These are phyloP conservation scores for Lactarius deliciosus DNA, from an alignment of 768 basidiomycete species.

Conservation along the genomic window DNA sequence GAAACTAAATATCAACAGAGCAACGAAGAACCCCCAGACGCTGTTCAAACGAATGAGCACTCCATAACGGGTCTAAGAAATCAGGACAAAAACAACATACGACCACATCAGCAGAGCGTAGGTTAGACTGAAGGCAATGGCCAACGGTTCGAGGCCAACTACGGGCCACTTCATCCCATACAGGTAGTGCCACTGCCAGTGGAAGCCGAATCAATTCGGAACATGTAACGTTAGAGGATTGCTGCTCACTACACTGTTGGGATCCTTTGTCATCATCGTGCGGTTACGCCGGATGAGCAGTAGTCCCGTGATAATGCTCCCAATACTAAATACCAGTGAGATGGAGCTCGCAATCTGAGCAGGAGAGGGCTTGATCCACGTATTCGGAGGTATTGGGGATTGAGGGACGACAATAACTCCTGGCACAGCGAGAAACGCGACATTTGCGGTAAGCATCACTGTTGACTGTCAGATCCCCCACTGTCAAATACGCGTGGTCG, in stretches of 20 bases:
- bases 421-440: too few relatives aligned
- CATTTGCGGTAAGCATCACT: too few relatives aligned
- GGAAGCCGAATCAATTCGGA: not conserved
- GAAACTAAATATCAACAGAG: not conserved
- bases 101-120: not conserved
- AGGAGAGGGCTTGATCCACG: not conserved
- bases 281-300: not conserved
- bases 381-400: not conserved
- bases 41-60: not conserved
- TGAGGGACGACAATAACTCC: not conserved
- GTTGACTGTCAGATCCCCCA: too few relatives aligned
- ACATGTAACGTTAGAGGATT: not conserved
- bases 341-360: not conserved
- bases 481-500: too few relatives aligned
- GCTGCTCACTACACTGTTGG: not conserved
- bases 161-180: not conserved
- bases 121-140: not conserved
- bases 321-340: not conserved
- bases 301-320: not conserved
- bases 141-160: not conserved
- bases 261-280: not conserved
- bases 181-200: not conserved
- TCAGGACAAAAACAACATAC: not conserved
- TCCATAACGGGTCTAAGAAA: not conserved
- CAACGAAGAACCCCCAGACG: not conserved